Percentiles rank a stretch among this genome's conserved stretches.
These are phyloP conservation scores for Pyronema domesticum DNA, from an alignment of 495 filamentous ascomycete species.

Conservation along the genomic window DNA sequence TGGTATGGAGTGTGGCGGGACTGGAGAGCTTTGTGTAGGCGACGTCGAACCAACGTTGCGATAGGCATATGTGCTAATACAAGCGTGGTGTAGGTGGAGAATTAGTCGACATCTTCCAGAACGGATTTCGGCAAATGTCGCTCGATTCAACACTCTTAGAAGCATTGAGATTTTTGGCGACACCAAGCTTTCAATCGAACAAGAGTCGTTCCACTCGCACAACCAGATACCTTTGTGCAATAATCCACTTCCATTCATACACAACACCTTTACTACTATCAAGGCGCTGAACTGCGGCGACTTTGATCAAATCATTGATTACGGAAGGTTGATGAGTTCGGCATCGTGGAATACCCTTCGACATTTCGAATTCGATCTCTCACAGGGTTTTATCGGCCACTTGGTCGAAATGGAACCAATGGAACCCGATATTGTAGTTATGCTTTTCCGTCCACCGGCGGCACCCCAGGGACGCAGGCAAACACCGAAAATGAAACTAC, in stretches of 20 bases:
- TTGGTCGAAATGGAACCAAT: slow-evolving; percentile 3
- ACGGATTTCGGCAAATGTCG: not conserved
- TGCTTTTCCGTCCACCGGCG: slow-evolving; percentile 2
- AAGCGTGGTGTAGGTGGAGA: not conserved
- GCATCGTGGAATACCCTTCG: not conserved
- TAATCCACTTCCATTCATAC: not conserved
- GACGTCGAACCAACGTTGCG: not conserved
- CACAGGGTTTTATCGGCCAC: not conserved
- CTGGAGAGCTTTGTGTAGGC: not conserved
- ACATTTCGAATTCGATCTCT: slow-evolving; percentile 3
- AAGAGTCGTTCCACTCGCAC: not conserved
- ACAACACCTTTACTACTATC: not conserved
- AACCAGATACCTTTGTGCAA: not conserved
- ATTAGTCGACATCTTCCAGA: not conserved
- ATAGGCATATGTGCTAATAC: not conserved
- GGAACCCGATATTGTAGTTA: slow-evolving; percentile 1
- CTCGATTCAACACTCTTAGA: not conserved
- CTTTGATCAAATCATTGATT: not conserved
- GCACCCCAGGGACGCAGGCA: not conserved
- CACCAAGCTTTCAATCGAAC: not conserved
- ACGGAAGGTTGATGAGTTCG: not conserved
- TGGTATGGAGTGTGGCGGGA: not conserved
- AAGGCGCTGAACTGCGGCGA: not conserved
- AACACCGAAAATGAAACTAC: not conserved
- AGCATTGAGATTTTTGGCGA: not conserved